phyloP scores from a whole-genome alignment of 2,329 filamentous ascomycete genomes.

The Aplosporella prunicola region DNA sequence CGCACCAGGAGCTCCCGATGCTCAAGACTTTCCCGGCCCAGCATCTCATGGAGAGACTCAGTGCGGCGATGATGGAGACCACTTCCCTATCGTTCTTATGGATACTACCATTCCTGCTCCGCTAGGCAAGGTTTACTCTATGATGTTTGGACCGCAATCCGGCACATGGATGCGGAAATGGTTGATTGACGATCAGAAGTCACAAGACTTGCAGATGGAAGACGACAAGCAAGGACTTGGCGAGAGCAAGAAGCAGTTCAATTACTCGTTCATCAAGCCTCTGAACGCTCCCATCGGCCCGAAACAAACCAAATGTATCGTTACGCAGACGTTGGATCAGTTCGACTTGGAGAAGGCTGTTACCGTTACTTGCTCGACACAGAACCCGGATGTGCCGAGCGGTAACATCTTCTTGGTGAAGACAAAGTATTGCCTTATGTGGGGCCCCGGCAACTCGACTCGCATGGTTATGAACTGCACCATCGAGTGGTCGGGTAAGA shows the following conservation, averaged over 20 bases:
- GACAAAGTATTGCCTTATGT: slow-evolving; percentile 89
- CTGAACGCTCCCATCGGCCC: slow-evolving; percentile 76
- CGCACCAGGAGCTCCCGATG: slow-evolving; percentile 29
- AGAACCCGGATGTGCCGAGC: slow-evolving; percentile 89
- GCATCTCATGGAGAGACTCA: slow-evolving; percentile 72
- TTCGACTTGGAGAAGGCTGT: slow-evolving; percentile 82
- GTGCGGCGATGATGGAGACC: slow-evolving; percentile 66
- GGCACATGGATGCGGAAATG: slow-evolving; percentile 77
- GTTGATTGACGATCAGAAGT: slow-evolving; percentile 80
- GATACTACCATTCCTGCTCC: slow-evolving; percentile 83
- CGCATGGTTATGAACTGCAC: slow-evolving; percentile 78
- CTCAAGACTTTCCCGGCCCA: slow-evolving; percentile 74
- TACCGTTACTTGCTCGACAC: slow-evolving; percentile 70
- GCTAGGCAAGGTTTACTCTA: slow-evolving; percentile 79
- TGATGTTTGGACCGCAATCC: slow-evolving; percentile 78
- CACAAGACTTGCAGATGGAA: slow-evolving; percentile 74
- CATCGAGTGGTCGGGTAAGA: slow-evolving; percentile 95
- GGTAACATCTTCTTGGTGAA: slow-evolving; percentile 87
- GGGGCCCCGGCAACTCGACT: slow-evolving; percentile 80
- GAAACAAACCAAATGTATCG: slow-evolving; percentile 89
- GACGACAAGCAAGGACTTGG: slow-evolving; percentile 69
- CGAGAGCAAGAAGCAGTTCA: slow-evolving; percentile 63
- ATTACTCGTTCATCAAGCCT: slow-evolving; percentile 86
- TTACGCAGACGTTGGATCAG: slow-evolving; percentile 71
- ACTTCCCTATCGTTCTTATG: slow-evolving; percentile 76